phyloP scores from a whole-genome alignment of 2,329 filamentous ascomycete species.

The Trichoderma koningii region DNA sequence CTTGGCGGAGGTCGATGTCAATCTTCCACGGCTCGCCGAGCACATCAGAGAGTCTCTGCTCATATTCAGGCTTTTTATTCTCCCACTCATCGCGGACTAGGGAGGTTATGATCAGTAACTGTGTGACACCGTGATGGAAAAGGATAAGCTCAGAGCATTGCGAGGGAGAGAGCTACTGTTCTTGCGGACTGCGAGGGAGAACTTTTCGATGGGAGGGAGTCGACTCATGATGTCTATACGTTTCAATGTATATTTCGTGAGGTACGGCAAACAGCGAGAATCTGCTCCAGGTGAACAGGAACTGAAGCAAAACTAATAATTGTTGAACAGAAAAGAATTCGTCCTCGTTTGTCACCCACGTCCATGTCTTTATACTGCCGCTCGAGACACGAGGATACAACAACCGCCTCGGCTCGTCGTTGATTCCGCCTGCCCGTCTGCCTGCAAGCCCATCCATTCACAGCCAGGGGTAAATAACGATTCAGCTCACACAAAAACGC shows the following conservation, averaged over 20 bases:
- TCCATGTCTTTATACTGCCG: not conserved
- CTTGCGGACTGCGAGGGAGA: conserved; percentile 55
- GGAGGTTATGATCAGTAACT: not conserved
- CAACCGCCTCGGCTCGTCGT: not conserved
- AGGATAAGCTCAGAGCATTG: too few relatives aligned
- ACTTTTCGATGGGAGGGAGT: conserved; percentile 52
- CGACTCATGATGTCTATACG: conserved; percentile 32
- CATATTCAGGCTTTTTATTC: conserved; percentile 47
- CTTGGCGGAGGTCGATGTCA: conserved; percentile 48
- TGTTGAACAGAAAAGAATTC: not conserved
- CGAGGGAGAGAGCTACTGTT: conserved; percentile 44
- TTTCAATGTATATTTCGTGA: not conserved
- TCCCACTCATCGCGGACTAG: conserved; percentile 57
- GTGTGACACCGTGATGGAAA: too few relatives aligned
- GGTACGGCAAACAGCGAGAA: too few relatives aligned
- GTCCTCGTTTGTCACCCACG: not conserved
- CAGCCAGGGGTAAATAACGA: not conserved
- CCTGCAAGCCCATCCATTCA: not conserved
- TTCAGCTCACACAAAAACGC: not conserved
- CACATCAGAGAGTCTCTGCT: conserved; percentile 47
- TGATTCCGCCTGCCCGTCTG: not conserved
- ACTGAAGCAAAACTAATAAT: not conserved
- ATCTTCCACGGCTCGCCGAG: conserved; percentile 55
- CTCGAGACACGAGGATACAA: not conserved
- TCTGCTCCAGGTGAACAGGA: not conserved